phyloP scores from a whole-genome alignment of 2,329 filamentous ascomycete species.

The Mycosphaerella arachidis region DNA sequence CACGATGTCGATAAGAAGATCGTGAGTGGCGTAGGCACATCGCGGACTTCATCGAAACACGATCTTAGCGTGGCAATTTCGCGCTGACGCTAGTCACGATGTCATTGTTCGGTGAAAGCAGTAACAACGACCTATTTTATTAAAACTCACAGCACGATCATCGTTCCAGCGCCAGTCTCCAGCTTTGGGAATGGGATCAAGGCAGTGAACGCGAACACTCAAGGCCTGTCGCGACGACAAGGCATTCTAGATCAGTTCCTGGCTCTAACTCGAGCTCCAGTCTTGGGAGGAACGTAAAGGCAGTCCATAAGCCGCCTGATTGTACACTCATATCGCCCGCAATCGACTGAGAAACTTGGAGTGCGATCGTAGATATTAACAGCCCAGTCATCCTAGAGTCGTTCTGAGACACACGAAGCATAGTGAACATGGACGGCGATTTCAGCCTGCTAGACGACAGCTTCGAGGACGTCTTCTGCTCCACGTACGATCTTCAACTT shows the following conservation, averaged over 20 bases:
- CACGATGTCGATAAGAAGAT: background rate
- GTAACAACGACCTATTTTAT: background rate
- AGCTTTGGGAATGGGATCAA: too few species aligned
- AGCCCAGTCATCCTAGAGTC: background rate
- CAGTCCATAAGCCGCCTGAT: too few species aligned
- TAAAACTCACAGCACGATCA: too few species aligned
- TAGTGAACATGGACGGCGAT: slow-evolving; percentile 8
- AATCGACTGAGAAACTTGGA: too few species aligned
- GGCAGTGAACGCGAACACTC: too few species aligned
- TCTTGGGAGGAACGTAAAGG: too few species aligned
- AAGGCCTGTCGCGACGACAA: too few species aligned
- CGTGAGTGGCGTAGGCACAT: background rate
- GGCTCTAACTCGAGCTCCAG: too few species aligned
- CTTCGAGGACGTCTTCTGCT: slow-evolving; percentile 13
- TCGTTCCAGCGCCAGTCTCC: too few species aligned
- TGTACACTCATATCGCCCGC: too few species aligned
- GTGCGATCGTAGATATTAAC: background rate
- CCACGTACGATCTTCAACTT: slow-evolving; percentile 4
- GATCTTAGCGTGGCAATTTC: background rate
- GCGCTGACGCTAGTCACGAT: background rate
- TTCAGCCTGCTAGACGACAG: slow-evolving; percentile 7
- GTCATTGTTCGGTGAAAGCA: background rate
- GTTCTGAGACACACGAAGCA: background rate
- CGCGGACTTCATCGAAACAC: background rate
- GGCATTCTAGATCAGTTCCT: too few species aligned